phyloP scores from a whole-genome alignment of 106 monocot genomes.

The Alisma plantagoaquatica region DNA sequence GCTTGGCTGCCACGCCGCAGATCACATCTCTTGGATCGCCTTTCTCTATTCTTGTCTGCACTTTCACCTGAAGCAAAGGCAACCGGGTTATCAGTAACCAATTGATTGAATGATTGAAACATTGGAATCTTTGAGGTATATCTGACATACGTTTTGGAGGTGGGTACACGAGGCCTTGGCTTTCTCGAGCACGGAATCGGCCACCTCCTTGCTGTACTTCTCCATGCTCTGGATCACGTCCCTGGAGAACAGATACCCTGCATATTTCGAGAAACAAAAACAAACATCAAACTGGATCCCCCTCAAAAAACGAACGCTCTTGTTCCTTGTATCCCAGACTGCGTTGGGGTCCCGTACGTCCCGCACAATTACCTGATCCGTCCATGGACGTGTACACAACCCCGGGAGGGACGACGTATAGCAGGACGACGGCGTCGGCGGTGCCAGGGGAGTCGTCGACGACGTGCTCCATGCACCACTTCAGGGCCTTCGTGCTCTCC shows the following conservation, averaged over 20 bases:
- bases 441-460: neutral
- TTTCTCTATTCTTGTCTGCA: slow-evolving; percentile 21
- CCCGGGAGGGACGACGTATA: slow-evolving; percentile 24
- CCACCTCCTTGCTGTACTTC: slow-evolving; percentile 15
- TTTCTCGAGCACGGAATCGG: slow-evolving; percentile 21
- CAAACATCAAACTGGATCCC: neutral
- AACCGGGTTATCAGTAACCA: too few species aligned
- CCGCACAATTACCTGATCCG: slow-evolving; percentile 43
- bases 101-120: neutral
- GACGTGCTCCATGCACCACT: slow-evolving; percentile 46
- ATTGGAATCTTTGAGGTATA: too few species aligned
- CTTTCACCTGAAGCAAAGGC: slow-evolving; percentile 10
- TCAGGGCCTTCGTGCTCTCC: slow-evolving; percentile 57
- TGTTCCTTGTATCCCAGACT: too few species aligned
- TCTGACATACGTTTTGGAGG: slow-evolving; percentile 7
- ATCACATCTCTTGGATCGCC: slow-evolving; percentile 64
- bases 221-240: slow-evolving; percentile 33
- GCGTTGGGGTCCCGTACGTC: too few species aligned
- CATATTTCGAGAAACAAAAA: neutral
- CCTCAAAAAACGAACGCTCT: neutral
- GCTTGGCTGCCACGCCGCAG: slow-evolving; percentile 30
- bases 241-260: slow-evolving; percentile 37
- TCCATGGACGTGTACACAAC: slow-evolving; percentile 26
- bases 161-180: slow-evolving; percentile 20
- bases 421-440: slow-evolving; percentile 30